Evolutionary conservation across 1,284 basidiomycete species (phyloP), one percentile per base, ranked within the genome.

Genomic region (Earliella scabrosa): DNA sequence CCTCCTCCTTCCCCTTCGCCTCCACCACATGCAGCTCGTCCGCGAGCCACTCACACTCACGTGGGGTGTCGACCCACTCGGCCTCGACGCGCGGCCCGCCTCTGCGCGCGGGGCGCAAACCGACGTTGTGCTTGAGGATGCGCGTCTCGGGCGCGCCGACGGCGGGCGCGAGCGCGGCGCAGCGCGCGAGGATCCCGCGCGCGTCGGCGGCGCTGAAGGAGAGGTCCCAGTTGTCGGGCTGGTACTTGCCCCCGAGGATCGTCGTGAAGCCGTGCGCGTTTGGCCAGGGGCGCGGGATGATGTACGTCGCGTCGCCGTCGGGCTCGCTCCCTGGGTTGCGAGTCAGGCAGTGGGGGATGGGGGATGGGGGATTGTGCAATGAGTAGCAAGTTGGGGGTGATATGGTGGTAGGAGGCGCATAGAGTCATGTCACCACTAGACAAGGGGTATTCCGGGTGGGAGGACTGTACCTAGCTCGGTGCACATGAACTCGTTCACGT

Each of bases 261-360:
- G 73, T 78, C 21, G 77, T 74, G 34, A 76, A 77, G 26, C 77
- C 73, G 24, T 68, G 70, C 8, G 60, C 59, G 31, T 39, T 52
- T 2, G 71, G 61, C 24, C 70, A 69, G 24, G 80, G 76, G 7
- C 85, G 80, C 9, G 84, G 82, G 55, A 86, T 86, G 45, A 85
- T 75, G 67, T 86, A 86, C 16, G 73, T 77, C 11, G 63, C 61
- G 34, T 75, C 66, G 16, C 63, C 71, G 29, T 58, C 39, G 76
- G 97, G 98, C 81, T 98, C 96, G 64, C 87, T 92, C 26, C 97
- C 96, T 20, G 96, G 97, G 63, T 20, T 4, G 36, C 1, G 36
- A 97, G 82, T 49, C 97, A 82, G 75, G 98, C 97, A 65, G 95
- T 95, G 95, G 68, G 23, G 14, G n/a, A 43, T 20, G 32, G 27